Evolutionary conservation across 2,329 filamentous ascomycete species (phyloP), one percentile per base, ranked within the genome.

Genomic region (Penicillium palitans): DNA sequence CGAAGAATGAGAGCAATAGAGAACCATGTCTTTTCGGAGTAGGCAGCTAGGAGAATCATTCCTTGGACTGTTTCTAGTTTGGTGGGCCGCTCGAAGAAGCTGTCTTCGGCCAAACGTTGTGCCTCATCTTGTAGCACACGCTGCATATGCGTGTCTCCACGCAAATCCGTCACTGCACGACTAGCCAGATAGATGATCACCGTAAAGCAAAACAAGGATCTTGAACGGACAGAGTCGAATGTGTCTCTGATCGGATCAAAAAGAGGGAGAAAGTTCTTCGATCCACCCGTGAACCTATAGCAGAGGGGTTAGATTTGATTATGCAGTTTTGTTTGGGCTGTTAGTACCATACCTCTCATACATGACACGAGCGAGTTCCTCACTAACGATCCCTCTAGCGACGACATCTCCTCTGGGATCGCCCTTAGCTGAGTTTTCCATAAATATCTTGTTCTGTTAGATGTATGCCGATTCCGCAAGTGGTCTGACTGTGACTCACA

Each of bases 11-110:
- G 66, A 7, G 72, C 72, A 2, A 70, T 74, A 0, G 72, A 74
- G 47, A 74, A 74, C 72, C 72, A 74, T 1, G 72, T 72, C 37
- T 74, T 74, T 51, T 74, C 72, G 0, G 72, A 74, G 27, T 74
- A 74, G 3, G 72, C 72, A 1, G 72, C 72, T 0, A 74, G 63
- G 3, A 74, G 60, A 31, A 74, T 71, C 72, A 74, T 74, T 5
- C 72, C 72, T 39, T 74, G 72, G 0, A 74, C 72, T 0, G 72
- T 74, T 55, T 74, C 72, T 12, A 74, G 63, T 46, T 73, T 74
- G 0, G 72, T 74, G 2, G 72, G 72, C 4, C 72, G 66, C 45
- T 72, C 72, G 35, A 74, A 74, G 49, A 74, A 74, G 41, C 72
- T 73, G 55, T 74, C 72, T 59, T 74, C 72, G 0, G 72, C 72